These are phyloP conservation scores for Erigeron philadelphicus DNA, from an alignment of 140 eudicot species.

Conservation along the genomic window DNA sequence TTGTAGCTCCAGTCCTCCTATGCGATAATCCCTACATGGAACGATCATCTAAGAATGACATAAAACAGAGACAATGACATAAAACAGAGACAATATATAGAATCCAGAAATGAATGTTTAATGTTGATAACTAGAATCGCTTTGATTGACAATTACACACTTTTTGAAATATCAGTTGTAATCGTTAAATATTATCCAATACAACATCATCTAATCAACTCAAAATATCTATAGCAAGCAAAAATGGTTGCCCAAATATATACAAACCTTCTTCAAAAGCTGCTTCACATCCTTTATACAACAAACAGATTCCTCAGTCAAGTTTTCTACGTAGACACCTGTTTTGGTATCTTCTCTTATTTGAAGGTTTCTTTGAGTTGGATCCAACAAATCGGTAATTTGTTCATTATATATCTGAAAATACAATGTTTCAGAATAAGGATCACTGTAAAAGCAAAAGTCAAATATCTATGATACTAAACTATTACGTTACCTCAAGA, in stretches of 20 bases:
- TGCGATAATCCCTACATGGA: constrained; percentile 74
- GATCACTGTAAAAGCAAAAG: constrained; percentile 10
- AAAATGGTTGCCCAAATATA: constrained; percentile 3
- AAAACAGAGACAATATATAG: neutral
- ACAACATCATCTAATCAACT: neutral
- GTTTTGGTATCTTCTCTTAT: constrained; percentile 92
- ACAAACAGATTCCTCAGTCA: constrained; percentile 77
- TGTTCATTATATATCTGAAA: constrained; percentile 92
- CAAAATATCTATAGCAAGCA: neutral
- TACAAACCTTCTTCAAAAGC: constrained; percentile 68
- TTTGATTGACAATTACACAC: neutral
- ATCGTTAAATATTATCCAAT: neutral
- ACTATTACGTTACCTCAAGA: constrained; percentile 57
- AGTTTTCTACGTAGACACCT: constrained; percentile 92
- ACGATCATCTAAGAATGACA: constrained; percentile 14
- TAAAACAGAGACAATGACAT: neutral
- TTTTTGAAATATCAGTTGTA: constrained; percentile 6
- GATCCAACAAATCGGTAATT: constrained; percentile 86
- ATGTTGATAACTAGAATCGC: neutral
- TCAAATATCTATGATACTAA: constrained; percentile 3
- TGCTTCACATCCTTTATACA: constrained; percentile 70
- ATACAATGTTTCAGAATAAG: constrained; percentile 19
- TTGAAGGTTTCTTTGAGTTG: constrained; percentile 75
- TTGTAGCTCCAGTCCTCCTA: constrained; percentile 81
- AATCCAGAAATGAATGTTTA: neutral